phyloP scores from a whole-genome alignment of 495 filamentous ascomycete genomes.

The Melanomma pulvis-pyrius region DNA sequence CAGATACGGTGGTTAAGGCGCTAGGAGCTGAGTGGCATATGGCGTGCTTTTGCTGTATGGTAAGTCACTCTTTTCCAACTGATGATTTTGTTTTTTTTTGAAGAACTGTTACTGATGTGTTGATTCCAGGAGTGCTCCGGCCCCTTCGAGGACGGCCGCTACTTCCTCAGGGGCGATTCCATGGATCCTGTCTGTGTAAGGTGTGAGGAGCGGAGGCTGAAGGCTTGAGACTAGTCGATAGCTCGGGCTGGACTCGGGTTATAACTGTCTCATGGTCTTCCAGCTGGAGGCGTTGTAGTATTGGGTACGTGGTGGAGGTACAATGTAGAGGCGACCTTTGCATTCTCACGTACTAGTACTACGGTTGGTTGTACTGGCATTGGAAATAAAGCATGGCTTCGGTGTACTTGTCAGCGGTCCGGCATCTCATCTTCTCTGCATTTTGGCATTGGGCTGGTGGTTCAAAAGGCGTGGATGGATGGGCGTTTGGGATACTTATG shows the following conservation, averaged over 20 bases:
- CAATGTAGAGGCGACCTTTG: neutral
- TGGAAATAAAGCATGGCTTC: constrained; percentile 2
- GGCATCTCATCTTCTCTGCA: neutral
- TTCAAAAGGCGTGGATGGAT: neutral
- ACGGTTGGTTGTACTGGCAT: neutral
- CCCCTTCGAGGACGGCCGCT: constrained; percentile 65
- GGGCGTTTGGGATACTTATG: neutral
- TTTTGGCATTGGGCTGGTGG: too few species aligned
- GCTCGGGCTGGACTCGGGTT: neutral
- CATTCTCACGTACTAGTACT: neutral
- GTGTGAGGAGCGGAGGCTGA: constrained; percentile 67
- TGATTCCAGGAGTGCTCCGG: constrained; percentile 61
- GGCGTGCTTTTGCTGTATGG: constrained; percentile 80
- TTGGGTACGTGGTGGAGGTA: neutral
- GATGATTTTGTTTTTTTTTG: neutral
- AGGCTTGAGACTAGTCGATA: constrained; percentile 47
- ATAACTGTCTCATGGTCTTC: neutral
- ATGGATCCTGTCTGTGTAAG: constrained; percentile 64
- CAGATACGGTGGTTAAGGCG: constrained; percentile 83
- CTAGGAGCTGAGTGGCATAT: constrained; percentile 94
- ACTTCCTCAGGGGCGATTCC: constrained; percentile 63
- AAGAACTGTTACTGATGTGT: constrained; percentile 4
- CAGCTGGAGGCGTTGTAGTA: neutral
- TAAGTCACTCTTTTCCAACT: constrained; percentile 41
- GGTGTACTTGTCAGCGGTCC: neutral